These are phyloP conservation scores for Sugiyamaella mastotermitis DNA, from an alignment of 805 yeast species.

Conservation along the genomic window DNA sequence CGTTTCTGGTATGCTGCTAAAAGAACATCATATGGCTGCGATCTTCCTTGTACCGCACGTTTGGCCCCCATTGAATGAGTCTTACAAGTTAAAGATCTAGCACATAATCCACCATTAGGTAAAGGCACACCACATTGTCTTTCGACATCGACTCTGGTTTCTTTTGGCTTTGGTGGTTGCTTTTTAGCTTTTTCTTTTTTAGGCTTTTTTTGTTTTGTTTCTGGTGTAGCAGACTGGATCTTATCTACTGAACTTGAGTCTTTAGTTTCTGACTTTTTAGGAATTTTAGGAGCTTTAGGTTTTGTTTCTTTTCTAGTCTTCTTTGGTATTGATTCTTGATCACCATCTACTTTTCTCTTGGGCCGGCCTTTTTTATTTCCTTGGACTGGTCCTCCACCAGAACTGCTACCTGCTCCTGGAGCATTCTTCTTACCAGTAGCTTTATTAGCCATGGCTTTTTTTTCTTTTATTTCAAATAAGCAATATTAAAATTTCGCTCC, in stretches of 20 bases:
- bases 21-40: conserved; percentile 78
- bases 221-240: neutral
- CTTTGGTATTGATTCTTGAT: too few relatives aligned
- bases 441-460: too few relatives aligned
- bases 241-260: neutral
- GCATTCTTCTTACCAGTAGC: too few relatives aligned
- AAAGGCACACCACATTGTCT: conserved; percentile 88
- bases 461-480: too few relatives aligned
- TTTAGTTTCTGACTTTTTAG: neutral
- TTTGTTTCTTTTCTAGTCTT: too few relatives aligned
- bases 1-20: conserved; percentile 82
- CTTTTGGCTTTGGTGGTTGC: conserved; percentile 36
- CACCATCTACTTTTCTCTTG: too few relatives aligned
- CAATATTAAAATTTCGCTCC: too few relatives aligned
- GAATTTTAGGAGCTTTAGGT: neutral
- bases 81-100: conserved; percentile 83
- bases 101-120: conserved; percentile 84
- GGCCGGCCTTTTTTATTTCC: too few relatives aligned
- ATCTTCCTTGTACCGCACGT: conserved; percentile 81
- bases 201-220: neutral
- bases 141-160: conserved; percentile 84
- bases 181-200: conserved; percentile 5
- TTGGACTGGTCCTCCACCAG: too few relatives aligned
- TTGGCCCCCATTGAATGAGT: conserved; percentile 95
- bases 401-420: too few relatives aligned